These are phyloP conservation scores for Apiotrichum sp. DNA, from an alignment of 1,284 basidiomycete genomes.

Conservation along the genomic window DNA sequence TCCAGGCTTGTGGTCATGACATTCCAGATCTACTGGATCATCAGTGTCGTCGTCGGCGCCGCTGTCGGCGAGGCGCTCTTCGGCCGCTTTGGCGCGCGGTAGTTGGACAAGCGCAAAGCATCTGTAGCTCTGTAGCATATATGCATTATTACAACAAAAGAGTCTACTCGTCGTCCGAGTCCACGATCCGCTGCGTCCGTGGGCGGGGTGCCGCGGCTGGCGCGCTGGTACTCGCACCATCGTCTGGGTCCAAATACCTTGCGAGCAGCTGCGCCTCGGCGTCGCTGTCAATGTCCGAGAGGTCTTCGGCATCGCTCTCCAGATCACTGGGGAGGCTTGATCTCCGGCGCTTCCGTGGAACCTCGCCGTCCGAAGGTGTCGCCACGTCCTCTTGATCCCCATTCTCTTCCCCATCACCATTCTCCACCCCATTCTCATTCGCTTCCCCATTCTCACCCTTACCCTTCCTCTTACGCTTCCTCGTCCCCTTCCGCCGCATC, in stretches of 20 bases:
- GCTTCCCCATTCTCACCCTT: conserved; percentile 11
- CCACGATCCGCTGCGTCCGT: conserved; percentile 11
- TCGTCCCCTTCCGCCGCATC: conserved; percentile 30
- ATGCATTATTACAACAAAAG: conserved; percentile 17
- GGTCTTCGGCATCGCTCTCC: neutral
- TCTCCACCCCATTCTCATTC: neutral
- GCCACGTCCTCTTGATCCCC: too few relatives aligned
- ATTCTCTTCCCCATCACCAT: conserved; percentile 1
- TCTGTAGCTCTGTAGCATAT: conserved; percentile 2
- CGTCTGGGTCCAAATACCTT: neutral
- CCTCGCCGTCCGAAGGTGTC: too few relatives aligned
- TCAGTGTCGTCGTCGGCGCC: conserved; percentile 35
- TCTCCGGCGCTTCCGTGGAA: too few relatives aligned
- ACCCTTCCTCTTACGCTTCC: conserved; percentile 32
- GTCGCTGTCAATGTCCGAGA: neutral
- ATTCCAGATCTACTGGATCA: conserved; percentile 44
- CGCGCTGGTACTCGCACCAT: neutral
- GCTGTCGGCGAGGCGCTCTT: conserved; percentile 41
- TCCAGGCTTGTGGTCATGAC: conserved; percentile 42
- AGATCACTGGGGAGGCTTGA: too few relatives aligned
- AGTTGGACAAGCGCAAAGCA: neutral
- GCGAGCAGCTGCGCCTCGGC: neutral
- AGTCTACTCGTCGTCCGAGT: conserved; percentile 19
- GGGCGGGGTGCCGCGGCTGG: neutral
- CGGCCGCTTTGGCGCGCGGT: conserved; percentile 23